A percentile compares a stretch with the other conserved stretches of the same genome.
Evolutionary conservation across 805 yeast genomes (phyloP).

Genomic region (Brettanomyces naardenensis): DNA sequence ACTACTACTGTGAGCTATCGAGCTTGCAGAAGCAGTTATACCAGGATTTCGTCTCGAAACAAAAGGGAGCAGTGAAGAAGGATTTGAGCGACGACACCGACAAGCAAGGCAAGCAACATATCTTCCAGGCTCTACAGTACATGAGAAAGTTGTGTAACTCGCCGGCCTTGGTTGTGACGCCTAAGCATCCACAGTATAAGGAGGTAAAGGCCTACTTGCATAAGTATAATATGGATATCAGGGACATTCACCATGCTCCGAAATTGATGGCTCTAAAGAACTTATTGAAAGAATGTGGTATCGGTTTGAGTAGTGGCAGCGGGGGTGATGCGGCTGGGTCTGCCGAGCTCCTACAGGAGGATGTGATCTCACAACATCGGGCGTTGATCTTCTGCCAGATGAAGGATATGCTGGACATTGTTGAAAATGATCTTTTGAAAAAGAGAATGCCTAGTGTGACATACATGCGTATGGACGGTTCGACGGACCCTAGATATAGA

Average conservation of each 20-base stretch:
- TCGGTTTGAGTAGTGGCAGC: constrained; percentile 37
- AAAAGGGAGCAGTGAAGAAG: constrained; percentile 60
- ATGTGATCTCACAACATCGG: constrained; percentile 84
- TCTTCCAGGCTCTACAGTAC: constrained; percentile 94
- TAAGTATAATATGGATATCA: constrained; percentile 49
- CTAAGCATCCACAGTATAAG: constrained; percentile 72
- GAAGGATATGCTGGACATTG: constrained; percentile 96
- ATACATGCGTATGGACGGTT: constrained; percentile 90
- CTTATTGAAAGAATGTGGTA: constrained; percentile 86
- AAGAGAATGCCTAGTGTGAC: constrained; percentile 86
- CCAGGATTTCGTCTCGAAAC: constrained; percentile 82
- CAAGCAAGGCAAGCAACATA: constrained; percentile 66
- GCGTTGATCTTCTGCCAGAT: constrained; percentile 93
- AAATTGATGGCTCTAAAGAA: constrained; percentile 77
- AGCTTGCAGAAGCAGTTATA: constrained; percentile 84
- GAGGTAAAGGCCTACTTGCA: constrained; percentile 59
- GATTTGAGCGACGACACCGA: constrained; percentile 41
- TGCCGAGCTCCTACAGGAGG: constrained; percentile 20
- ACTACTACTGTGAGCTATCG: constrained; percentile 92
- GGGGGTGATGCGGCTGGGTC: neutral
- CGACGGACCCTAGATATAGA: constrained; percentile 86
- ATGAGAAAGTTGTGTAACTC: constrained; percentile 97
- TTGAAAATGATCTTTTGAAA: constrained; percentile 79
- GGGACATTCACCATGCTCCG: constrained; percentile 83
- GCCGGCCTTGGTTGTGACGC: constrained; percentile 81